Base-by-base conservation (phyloP, 768 basidiomycete genomes). In the Jaapia argillacea region DNA sequence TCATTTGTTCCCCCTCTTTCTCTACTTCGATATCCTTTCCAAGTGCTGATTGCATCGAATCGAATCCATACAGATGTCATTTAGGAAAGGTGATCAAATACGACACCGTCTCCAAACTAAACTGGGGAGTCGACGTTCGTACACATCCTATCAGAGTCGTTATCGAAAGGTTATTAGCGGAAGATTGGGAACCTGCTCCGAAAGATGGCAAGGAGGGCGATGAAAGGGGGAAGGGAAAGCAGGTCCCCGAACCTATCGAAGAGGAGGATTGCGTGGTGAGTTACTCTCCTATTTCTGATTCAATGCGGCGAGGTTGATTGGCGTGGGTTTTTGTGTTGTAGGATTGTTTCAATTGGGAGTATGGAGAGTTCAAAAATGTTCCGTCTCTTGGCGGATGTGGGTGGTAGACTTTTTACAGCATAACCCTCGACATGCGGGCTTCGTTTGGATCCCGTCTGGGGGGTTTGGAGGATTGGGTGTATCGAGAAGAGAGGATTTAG, bases 321-420 rank as follows among this genome's bases (percentile, higher is more conserved):
- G 24, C 31, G 24, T 18, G 39, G 23, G 35, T 14, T 40, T 45
- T 47, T 5, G 31, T 33, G 10, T 10, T 33, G 31, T 51, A 86
- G 84, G 84, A 86, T 45, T 86, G 85, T 60, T 80, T 64, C 59
- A 82, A 81, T 52, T 86, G 85, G 85, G 77, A 82, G 45, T 87
- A 85, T 43, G 70, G 72, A 5, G 57, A 69, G 40, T 74, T 63
- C n/a, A n/a, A n/a, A n/a, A n/a, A n/a, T n/a, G n/a, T n/a, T n/a
- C n/a, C n/a, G n/a, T n/a, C n/a, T n/a, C n/a, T n/a, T n/a, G n/a
- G n/a, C n/a, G n/a, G n/a, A n/a, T n/a, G n/a, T n/a, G n/a, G n/a
- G n/a, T n/a, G n/a, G n/a, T n/a, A n/a, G n/a, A n/a, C n/a, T n/a
- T n/a, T n/a, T n/a, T n/a, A n/a, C n/a, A n/a, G n/a, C n/a, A n/a